Base-by-base conservation (phyloP, 176 grass and related monocot genomes). In the Urochloa ruziziensis region DNA sequence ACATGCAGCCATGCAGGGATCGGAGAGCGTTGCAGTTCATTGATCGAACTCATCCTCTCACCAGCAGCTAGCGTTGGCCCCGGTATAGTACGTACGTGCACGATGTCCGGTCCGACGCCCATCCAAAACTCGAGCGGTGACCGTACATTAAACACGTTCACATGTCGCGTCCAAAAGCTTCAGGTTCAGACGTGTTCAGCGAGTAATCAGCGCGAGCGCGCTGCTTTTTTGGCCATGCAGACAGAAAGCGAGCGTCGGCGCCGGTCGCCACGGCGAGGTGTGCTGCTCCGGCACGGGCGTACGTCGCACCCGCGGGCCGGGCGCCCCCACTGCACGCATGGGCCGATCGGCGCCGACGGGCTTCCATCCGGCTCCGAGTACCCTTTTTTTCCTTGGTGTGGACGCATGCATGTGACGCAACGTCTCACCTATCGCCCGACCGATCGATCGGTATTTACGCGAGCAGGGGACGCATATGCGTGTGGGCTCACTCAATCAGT, bases 381-480 rank as follows among this genome's bases (percentile, higher is more conserved):
- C n/a, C 3, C n/a, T 62, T 63, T 78, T 46, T 33, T 23, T 16
- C 21, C 15, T 23, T 17, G 23, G 75, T 46, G 37, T 30, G 58
- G 59, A 23, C 10, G 18, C 59, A 33, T 79, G 58, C 58, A 61
- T 71, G 68, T 54, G 86, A 83, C 53, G 42, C 63, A 16, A 78
- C 86, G 65, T 83, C 61, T 88, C 73, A 83, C 86, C 86, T 6
- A 25, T 80, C 54, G 74, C 21, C 29, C 69, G 24, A 42, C 16
- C 44, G 36, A 43, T 62, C 52, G 80, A 36, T 52, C 80, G 25
- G 73, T 21, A 59, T 77, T 42, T 52, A 44, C 59, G 40, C 27
- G 24, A 8, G 27, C 10, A 10, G 73, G 51, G 80, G 54, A 32
- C 79, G 42, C 25, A 32, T 24, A 63, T 70, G 56, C 23, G 33